These are phyloP conservation scores for Pseudogymnoascus sp. DNA, from an alignment of 2,329 filamentous ascomycete species.

Conservation along the genomic window DNA sequence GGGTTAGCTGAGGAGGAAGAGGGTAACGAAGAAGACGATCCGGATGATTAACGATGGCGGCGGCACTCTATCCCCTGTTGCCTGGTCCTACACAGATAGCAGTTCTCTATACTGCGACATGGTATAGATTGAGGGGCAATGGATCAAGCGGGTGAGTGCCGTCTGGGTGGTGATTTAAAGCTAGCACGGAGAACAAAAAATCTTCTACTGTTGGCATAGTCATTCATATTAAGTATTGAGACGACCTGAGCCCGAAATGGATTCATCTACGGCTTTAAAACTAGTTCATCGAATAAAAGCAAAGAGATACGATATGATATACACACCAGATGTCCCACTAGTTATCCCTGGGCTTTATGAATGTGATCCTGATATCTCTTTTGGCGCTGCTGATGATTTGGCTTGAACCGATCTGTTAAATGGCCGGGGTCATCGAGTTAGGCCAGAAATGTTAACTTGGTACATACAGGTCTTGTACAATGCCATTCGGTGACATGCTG, in stretches of 20 bases:
- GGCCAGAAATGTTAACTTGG: conserved; percentile 17
- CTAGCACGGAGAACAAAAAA: not conserved
- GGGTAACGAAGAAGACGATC: conserved; percentile 57
- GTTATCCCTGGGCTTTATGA: not conserved
- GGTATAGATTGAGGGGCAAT: conserved; percentile 40
- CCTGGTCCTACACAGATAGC: conserved; percentile 46
- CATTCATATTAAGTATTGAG: conserved; percentile 4
- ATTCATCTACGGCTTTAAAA: conserved; percentile 3
- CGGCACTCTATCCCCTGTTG: conserved; percentile 60
- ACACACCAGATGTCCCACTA: not conserved
- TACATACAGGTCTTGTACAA: conserved; percentile 28
- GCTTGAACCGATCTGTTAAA: not conserved
- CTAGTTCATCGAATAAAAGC: conserved; percentile 8
- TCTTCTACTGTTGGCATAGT: conserved; percentile 8
- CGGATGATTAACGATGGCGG: conserved; percentile 52
- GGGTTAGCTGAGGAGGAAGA: conserved; percentile 36
- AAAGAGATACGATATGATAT: conserved; percentile 8
- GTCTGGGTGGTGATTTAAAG: conserved; percentile 3
- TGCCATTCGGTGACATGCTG: not conserved
- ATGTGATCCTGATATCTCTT: not conserved
- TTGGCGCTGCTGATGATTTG: not conserved
- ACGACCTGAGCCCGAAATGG: conserved; percentile 5
- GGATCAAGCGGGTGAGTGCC: conserved; percentile 26
- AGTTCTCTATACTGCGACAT: conserved; percentile 15
- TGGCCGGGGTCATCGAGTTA: conserved; percentile 27